Conservation (phyloP, 1,139 yeast species). For the Debaryomyces udenii region DNA sequence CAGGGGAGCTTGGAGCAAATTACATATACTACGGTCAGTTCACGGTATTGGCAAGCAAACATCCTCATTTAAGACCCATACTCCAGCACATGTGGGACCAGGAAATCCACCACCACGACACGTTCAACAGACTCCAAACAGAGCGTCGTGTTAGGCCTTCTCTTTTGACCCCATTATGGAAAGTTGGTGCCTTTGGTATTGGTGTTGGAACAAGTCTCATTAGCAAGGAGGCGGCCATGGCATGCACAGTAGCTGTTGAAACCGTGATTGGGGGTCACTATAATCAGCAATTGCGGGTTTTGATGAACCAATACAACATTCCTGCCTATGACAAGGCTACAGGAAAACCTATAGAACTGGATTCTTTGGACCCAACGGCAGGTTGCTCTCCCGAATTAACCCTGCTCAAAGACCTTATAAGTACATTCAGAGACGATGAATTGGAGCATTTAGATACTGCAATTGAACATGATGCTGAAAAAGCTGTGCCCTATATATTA, state of each 20-base stretch:
- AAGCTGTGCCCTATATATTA: constrained; percentile 88
- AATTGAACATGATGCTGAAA: constrained; percentile 84
- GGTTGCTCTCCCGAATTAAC: constrained; percentile 57
- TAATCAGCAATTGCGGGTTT: constrained; percentile 81
- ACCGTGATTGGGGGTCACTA: constrained; percentile 97
- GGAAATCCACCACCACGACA: constrained; percentile 85
- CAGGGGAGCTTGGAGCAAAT: constrained; percentile 98
- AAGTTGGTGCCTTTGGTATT: constrained; percentile 81
- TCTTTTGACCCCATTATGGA: constrained; percentile 89
- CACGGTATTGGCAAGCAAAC: constrained; percentile 66
- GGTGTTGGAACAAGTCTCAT: constrained; percentile 87
- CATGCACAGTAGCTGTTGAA: constrained; percentile 98
- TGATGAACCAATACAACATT: constrained; percentile 60
- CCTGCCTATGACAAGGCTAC: constrained; percentile 49
- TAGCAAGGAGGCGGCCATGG: constrained; percentile 98
- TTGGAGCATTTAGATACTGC: constrained; percentile 95
- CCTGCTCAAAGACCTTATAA: constrained; percentile 62
- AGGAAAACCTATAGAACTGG: constrained; percentile 30
- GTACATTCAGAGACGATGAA: constrained; percentile 89
- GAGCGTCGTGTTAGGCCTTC: constrained; percentile 89
- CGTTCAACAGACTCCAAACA: constrained; percentile 77
- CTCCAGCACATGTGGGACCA: constrained; percentile 98
- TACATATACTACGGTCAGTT: constrained; percentile 92
- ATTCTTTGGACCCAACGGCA: constrained; percentile 29
- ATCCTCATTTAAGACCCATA: constrained; percentile 71